Evolutionary conservation across 345 rosid genomes (phyloP).

Genomic region (Salix suchowensis): DNA sequence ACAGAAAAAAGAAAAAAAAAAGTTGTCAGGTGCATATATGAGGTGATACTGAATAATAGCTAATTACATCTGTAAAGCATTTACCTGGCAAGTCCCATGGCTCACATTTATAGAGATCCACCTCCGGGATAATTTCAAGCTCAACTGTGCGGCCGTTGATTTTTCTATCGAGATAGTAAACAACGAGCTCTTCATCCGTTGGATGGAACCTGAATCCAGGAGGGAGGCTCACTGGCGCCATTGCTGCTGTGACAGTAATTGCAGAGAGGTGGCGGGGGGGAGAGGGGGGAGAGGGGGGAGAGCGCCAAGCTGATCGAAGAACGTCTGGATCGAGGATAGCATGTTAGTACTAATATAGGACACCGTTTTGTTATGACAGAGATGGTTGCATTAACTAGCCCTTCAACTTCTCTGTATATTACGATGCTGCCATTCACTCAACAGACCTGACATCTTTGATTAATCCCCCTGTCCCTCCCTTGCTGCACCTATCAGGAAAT

Average conservation of each 20-base stretch:
- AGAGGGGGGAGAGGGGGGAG: constrained; percentile 9
- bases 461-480: constrained; percentile 18
- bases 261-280: not conserved
- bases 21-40: not conserved
- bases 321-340: constrained; percentile 1
- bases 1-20: not conserved
- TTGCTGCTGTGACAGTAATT: constrained; percentile 1
- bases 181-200: constrained; percentile 76
- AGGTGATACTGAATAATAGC: not conserved
- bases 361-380: constrained; percentile 16
- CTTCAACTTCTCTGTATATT: constrained; percentile 5
- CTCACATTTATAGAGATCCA: constrained; percentile 75
- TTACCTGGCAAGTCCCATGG: constrained; percentile 86
- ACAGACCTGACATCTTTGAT: not conserved
- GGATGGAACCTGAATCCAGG: constrained; percentile 88
- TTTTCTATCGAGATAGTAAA: constrained; percentile 65
- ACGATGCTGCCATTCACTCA: constrained; percentile 31
- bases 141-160: constrained; percentile 59
- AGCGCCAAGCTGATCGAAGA: constrained; percentile 8
- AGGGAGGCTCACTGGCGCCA: constrained; percentile 76
- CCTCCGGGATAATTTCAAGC: constrained; percentile 71
- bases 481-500: not conserved
- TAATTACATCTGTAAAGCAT: not conserved
- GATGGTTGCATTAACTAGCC: not conserved
- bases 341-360: constrained; percentile 21